Evolutionary conservation across 352 stramenopile genomes (phyloP).

Genomic region (Phytophthora pinifolia): DNA sequence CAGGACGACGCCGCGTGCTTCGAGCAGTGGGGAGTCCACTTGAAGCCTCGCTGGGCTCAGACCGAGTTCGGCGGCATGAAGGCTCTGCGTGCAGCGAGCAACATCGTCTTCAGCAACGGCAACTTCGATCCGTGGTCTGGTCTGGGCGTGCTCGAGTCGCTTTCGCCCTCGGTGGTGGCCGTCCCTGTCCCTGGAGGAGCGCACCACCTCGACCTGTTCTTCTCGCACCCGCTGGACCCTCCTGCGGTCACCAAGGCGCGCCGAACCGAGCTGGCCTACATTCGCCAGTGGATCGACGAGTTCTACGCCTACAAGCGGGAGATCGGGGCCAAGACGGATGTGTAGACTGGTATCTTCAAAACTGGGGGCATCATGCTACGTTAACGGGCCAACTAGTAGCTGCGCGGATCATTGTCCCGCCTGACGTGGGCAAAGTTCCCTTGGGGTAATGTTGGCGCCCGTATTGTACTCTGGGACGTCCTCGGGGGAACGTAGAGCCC

Average conservation of each 20-base stretch:
- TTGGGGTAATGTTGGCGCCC: constrained; percentile 24
- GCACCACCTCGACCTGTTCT: constrained; percentile 64
- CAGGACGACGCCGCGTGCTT: constrained; percentile 38
- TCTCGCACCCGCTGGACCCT: constrained; percentile 51
- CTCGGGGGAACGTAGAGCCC: constrained; percentile 37
- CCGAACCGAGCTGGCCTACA: constrained; percentile 39
- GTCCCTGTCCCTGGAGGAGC: constrained; percentile 43
- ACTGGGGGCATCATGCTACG: constrained; percentile 25
- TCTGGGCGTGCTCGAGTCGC: constrained; percentile 40
- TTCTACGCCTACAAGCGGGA: constrained; percentile 42
- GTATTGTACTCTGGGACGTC: constrained; percentile 46
- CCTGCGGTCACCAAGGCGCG: constrained; percentile 36
- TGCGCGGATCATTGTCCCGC: constrained; percentile 28
- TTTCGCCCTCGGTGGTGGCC: constrained; percentile 44
- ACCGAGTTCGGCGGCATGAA: constrained; percentile 57
- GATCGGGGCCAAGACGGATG: background rate
- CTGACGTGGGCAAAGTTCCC: constrained; percentile 21
- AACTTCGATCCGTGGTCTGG: constrained; percentile 65
- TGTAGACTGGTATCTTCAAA: constrained; percentile 23
- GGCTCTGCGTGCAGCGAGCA: constrained; percentile 39
- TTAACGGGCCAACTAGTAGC: constrained; percentile 26
- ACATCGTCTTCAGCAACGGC: constrained; percentile 75
- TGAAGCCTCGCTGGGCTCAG: constrained; percentile 44
- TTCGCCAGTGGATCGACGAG: constrained; percentile 53
- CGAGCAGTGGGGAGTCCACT: constrained; percentile 40